These are phyloP conservation scores for Fusarium zealandicum DNA, from an alignment of 2,329 filamentous ascomycete species.

Conservation along the genomic window DNA sequence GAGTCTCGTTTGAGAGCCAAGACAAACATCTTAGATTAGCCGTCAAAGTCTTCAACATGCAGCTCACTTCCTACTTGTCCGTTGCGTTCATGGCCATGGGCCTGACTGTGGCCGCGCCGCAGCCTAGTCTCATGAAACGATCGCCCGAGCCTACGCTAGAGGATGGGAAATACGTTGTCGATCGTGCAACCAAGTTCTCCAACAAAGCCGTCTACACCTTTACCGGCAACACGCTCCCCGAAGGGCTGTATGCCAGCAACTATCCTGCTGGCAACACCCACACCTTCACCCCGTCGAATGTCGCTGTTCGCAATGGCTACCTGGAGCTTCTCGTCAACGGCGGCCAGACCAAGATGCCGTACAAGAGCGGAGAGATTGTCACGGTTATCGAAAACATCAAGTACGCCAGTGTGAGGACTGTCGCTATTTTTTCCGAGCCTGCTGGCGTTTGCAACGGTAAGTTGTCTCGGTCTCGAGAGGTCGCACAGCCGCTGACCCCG, in stretches of 20 bases:
- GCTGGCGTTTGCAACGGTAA: slow-evolving; percentile 44
- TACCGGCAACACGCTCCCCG: slow-evolving; percentile 30
- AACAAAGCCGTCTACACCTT: slow-evolving; percentile 39
- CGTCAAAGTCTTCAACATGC: slow-evolving; percentile 12
- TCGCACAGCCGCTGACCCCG: background rate
- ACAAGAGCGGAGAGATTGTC: slow-evolving; percentile 34
- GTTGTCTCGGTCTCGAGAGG: background rate
- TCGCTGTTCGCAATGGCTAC: slow-evolving; percentile 38
- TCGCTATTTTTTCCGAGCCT: slow-evolving; percentile 41
- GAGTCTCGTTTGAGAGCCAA: background rate
- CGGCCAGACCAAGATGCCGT: slow-evolving; percentile 37
- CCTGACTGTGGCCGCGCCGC: slow-evolving; percentile 15
- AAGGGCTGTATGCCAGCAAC: slow-evolving; percentile 35
- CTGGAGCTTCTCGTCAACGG: slow-evolving; percentile 42
- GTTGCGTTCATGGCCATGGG: slow-evolving; percentile 22
- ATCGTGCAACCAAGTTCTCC: slow-evolving; percentile 25
- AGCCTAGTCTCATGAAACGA: slow-evolving; percentile 12
- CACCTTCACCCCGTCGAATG: slow-evolving; percentile 24
- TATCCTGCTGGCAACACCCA: slow-evolving; percentile 26
- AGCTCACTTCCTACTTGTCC: slow-evolving; percentile 27
- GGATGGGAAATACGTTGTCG: slow-evolving; percentile 37
- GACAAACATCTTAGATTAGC: background rate
- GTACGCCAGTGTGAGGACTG: slow-evolving; percentile 43
- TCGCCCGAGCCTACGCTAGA: slow-evolving; percentile 27
- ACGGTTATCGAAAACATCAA: slow-evolving; percentile 40